A percentile compares a stretch with the other conserved stretches of the same genome.
Conservation (phyloP, 805 yeast species). For the Pichia paraexigua region DNA sequence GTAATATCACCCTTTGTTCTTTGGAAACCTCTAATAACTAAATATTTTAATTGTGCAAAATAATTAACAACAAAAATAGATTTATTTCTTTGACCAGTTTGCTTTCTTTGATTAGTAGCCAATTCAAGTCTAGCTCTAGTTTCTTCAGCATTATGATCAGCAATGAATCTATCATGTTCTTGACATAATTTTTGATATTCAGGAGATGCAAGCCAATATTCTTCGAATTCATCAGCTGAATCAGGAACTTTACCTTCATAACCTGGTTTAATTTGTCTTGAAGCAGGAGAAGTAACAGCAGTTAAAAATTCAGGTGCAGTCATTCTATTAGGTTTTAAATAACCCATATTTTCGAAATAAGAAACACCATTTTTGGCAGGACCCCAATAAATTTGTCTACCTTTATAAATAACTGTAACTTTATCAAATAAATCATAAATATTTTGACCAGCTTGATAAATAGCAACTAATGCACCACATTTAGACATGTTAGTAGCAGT, state of each 20-base stretch:
- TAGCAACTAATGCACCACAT: conserved; percentile 53
- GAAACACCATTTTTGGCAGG: conserved; percentile 45
- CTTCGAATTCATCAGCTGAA: conserved; percentile 50
- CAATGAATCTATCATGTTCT: conserved; percentile 33
- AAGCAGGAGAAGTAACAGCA: conserved; percentile 58
- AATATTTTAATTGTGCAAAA: conserved; percentile 42
- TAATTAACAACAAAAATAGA: conserved; percentile 34
- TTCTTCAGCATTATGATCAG: conserved; percentile 31
- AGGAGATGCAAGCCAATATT: conserved; percentile 49
- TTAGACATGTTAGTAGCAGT: conserved; percentile 53
- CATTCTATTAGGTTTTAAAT: conserved; percentile 55
- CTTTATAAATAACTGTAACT: conserved; percentile 50
- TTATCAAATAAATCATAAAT: conserved; percentile 56
- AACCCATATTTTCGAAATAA: conserved; percentile 58
- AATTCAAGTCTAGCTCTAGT: conserved; percentile 34
- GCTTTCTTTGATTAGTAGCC: conserved; percentile 32
- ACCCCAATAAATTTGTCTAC: conserved; percentile 56
- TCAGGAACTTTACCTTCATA: conserved; percentile 49
- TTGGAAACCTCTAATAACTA: conserved; percentile 49
- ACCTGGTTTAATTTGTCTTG: conserved; percentile 43
- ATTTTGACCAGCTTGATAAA: conserved; percentile 62
- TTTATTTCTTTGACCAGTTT: conserved; percentile 31
- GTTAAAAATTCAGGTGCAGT: conserved; percentile 64
- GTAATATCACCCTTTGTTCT: conserved; percentile 55
- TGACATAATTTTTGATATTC: conserved; percentile 37